Conservation (phyloP, 2,329 filamentous ascomycete species). For the Xylaria multiplex region DNA sequence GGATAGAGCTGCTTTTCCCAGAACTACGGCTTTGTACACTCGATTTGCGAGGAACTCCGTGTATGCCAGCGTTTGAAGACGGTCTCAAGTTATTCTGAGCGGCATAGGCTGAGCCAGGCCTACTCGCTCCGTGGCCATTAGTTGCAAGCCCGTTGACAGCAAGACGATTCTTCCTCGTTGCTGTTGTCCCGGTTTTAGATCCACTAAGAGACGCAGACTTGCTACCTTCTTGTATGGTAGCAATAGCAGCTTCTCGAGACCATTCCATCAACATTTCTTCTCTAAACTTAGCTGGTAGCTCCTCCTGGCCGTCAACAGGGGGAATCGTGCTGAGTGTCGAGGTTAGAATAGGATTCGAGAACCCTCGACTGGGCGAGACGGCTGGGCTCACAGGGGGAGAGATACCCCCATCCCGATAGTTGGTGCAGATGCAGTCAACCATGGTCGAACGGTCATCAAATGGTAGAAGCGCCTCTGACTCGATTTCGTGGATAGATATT, state of each 20-base stretch:
- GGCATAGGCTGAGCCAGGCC: slow-evolving; percentile 58
- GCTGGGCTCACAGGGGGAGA: slow-evolving; percentile 77
- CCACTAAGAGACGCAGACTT: slow-evolving; percentile 80
- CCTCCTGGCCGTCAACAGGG: slow-evolving; percentile 55
- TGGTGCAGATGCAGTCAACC: slow-evolving; percentile 76
- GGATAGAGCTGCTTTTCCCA: slow-evolving; percentile 54
- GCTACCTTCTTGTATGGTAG: slow-evolving; percentile 73
- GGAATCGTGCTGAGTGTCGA: slow-evolving; percentile 56
- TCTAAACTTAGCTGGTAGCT: slow-evolving; percentile 72
- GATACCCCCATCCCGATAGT: slow-evolving; percentile 70
- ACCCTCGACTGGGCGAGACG: slow-evolving; percentile 72
- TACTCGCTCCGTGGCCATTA: slow-evolving; percentile 53
- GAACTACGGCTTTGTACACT: slow-evolving; percentile 65
- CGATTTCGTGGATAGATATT: slow-evolving; percentile 64
- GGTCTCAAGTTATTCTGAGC: slow-evolving; percentile 63
- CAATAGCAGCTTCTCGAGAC: slow-evolving; percentile 79
- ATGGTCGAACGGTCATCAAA: slow-evolving; percentile 79
- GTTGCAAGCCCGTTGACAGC: slow-evolving; percentile 63
- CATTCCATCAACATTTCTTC: slow-evolving; percentile 83
- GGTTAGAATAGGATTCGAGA: slow-evolving; percentile 70
- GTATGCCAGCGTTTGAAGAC: slow-evolving; percentile 55
- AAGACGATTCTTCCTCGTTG: slow-evolving; percentile 64
- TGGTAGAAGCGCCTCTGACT: slow-evolving; percentile 73
- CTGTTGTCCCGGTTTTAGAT: slow-evolving; percentile 73
- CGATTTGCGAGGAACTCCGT: slow-evolving; percentile 56